These are phyloP conservation scores for Casuarina equisetifolia DNA, from an alignment of 306 rosid genomes.

Conservation along the genomic window DNA sequence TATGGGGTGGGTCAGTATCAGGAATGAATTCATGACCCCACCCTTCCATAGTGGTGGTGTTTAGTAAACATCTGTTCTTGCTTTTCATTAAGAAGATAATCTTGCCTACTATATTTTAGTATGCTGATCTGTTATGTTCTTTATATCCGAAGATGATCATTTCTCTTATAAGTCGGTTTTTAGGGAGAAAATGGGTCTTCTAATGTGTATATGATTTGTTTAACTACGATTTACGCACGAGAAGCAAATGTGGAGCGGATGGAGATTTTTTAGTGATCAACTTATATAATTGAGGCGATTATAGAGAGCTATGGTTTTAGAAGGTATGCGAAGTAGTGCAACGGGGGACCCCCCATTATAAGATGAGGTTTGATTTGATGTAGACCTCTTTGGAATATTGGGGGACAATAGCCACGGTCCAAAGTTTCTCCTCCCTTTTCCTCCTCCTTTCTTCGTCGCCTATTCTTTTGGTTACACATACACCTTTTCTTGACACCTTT, in stretches of 20 bases:
- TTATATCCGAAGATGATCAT: too few relatives aligned
- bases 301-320: slow-evolving; percentile 11
- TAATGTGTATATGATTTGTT: not conserved
- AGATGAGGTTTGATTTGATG: slow-evolving; percentile 55
- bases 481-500: slow-evolving; percentile 60
- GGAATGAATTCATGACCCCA: not conserved
- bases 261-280: not conserved
- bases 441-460: slow-evolving; percentile 31
- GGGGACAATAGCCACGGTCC: slow-evolving; percentile 70
- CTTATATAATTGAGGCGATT: not conserved
- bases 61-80: not conserved
- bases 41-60: not conserved
- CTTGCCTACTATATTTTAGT: too few relatives aligned
- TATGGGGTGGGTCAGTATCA: not conserved
- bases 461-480: slow-evolving; percentile 46
- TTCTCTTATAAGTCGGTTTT: too few relatives aligned
- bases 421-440: slow-evolving; percentile 52
- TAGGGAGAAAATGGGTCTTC: too few relatives aligned
- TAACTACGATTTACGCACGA: not conserved
- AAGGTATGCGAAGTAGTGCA: slow-evolving; percentile 31
- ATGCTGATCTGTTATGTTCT: too few relatives aligned
- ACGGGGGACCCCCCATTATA: slow-evolving; percentile 50
- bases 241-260: too few relatives aligned
- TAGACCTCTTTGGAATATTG: slow-evolving; percentile 77
- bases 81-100: too few relatives aligned